Base-by-base conservation (phyloP, 75 land plant species). In the Ceratopteris richardii region DNA sequence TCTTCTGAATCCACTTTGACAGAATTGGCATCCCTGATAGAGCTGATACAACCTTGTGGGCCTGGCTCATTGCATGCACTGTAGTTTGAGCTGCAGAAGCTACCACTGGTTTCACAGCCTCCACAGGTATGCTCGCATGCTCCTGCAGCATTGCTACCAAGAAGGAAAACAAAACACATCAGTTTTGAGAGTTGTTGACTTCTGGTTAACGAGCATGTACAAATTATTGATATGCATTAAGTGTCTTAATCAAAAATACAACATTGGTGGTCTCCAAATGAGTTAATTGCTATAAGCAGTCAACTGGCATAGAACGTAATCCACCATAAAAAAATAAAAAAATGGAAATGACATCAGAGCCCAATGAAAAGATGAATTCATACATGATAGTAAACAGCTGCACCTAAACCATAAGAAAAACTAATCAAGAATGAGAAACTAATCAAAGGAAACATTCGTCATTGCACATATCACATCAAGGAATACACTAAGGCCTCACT, bases 141-240 rank as follows among this genome's bases (percentile, higher is more conserved):
- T 85, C 95, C 58, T 89, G 78, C 61, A 89, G 76, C 74, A 89
- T 85, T 48, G 89, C 95, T 85, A 66, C 40, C 31, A 19, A 31
- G 37, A 40, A 25, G 42, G 12, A 26, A 18, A 36, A 12, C 65
- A 31, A 31, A 33, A 33, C 9, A 9, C 37, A 33, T 33, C 33
- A 13, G n/a, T 29, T 22, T 22, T 27, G 2, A 51, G 9, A 51
- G 23, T 51, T 19, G 18, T 12, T 22, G 23, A 7, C 10, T 7
- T 22, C 7, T 51, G 10, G 9, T 51, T 18, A 18, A 22, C n/a
- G n/a, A n/a, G n/a, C n/a, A 51, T 7, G 17, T 18, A 51, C 33
- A 41, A 41, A 31, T 17, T 5, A 5, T 59, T 55, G 39, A 31
- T 17, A 30, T 25, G 4, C 29, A 31, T 37, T 16, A 29, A 56